Evolutionary conservation across 768 basidiomycete species (phyloP), one percentile per base, ranked within the genome.

Genomic region (Trametes punicea): DNA sequence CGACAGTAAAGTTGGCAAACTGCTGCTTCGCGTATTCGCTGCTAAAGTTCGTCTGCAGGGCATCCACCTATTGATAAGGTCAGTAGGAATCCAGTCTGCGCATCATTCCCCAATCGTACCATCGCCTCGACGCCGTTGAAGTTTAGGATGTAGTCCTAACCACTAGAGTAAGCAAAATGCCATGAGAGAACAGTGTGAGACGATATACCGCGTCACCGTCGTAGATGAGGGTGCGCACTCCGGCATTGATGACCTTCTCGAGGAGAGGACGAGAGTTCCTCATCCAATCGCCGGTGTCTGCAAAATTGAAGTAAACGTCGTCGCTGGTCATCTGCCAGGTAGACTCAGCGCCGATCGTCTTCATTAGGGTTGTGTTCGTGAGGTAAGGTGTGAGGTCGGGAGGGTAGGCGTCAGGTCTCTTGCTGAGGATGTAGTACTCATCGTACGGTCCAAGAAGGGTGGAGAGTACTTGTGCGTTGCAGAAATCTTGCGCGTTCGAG

Each of bases 241-340:
- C 82, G 46, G 81, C 74, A 55, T 83, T 74, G 62, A 86, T 82
- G n/a, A 85, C 81, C 8, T 66, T 73, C 67, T 84, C 82, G 20
- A 86, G 69, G 51, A 78, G 57, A 0, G 78, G 79, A 16, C 75
- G 57, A 13, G 70, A 71, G 60, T 70, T 74, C 33, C 68, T 62
- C 81, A 84, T 84, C 82, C 81, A 84, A 60, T 86, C 84, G 16
- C 79, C 80, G 3, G 75, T 78, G 6, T 50, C 50, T 0, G 77
- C 73, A 55, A 82, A 82, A 47, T 80, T 77, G 34, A 55, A 49
- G 59, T 79, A 82, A 7, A 83, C 76, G 4, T 68, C 56, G 34
- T 54, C 26, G 62, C 70, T 81, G 0, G 73, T 71, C 55, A 73
- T 67, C 36, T 66, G 30, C 79, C 80, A 82, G 0, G 62, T 67